phyloP scores from a whole-genome alignment of 352 stramenopile genomes.

The Aphanomyces invadans region DNA sequence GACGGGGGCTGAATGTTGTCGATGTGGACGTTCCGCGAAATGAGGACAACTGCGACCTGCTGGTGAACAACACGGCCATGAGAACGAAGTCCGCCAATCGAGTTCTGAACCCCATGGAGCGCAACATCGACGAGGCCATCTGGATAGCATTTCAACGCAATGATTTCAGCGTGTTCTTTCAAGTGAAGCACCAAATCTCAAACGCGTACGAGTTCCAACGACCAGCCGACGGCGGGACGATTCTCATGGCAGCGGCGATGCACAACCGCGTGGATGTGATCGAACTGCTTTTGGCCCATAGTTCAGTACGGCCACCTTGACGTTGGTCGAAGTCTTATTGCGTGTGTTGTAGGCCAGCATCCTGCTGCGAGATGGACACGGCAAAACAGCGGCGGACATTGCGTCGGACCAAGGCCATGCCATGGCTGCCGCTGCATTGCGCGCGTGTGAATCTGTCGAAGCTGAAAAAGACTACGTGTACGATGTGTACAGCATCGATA shows the following conservation, averaged over 20 bases:
- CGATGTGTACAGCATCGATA: slow-evolving; percentile 78
- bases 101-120: slow-evolving; percentile 71
- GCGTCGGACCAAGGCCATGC: slow-evolving; percentile 44
- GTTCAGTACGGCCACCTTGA: slow-evolving; percentile 26
- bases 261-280: slow-evolving; percentile 76
- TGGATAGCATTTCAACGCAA: slow-evolving; percentile 71
- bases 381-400: slow-evolving; percentile 46
- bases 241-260: slow-evolving; percentile 68
- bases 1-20: slow-evolving; percentile 47
- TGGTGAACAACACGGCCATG: slow-evolving; percentile 48
- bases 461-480: slow-evolving; percentile 78
- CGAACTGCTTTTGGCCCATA: slow-evolving; percentile 34
- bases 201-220: slow-evolving; percentile 43
- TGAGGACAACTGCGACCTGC: slow-evolving; percentile 25
- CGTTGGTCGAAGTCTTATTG: slow-evolving; percentile 29
- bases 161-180: slow-evolving; percentile 74
- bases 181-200: slow-evolving; percentile 14
- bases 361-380: slow-evolving; percentile 55
- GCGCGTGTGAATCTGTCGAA: slow-evolving; percentile 66
- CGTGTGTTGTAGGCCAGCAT: slow-evolving; percentile 26
- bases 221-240: slow-evolving; percentile 56
- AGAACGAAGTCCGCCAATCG: slow-evolving; percentile 34
- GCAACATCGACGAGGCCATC: slow-evolving; percentile 67
- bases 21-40: slow-evolving; percentile 43
- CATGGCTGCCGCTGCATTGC: slow-evolving; percentile 52